phyloP scores from a whole-genome alignment of 2,329 filamentous ascomycete species.

The Plectosphaerella plurivora region DNA sequence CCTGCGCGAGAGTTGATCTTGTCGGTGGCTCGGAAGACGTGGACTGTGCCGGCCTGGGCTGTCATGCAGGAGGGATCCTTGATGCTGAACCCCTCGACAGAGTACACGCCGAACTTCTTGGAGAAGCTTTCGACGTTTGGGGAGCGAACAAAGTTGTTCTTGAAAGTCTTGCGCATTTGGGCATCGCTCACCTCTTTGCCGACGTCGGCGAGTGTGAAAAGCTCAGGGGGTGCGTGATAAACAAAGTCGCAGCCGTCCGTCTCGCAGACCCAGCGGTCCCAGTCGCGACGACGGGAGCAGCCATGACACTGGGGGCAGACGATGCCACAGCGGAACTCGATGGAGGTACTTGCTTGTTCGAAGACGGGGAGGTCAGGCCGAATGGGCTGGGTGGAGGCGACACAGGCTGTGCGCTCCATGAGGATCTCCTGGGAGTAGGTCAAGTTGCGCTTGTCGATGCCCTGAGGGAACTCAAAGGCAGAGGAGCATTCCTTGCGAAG shows the following conservation, averaged over 20 bases:
- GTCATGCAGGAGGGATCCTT: slow-evolving; percentile 22
- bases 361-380: slow-evolving; percentile 32
- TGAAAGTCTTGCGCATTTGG: background rate
- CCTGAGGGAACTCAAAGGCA: slow-evolving; percentile 41
- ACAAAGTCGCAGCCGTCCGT: slow-evolving; percentile 44
- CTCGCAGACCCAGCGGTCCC: slow-evolving; percentile 59
- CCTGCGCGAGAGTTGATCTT: slow-evolving; percentile 41
- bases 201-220: slow-evolving; percentile 15
- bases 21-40: slow-evolving; percentile 53
- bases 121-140: slow-evolving; percentile 12
- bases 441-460: slow-evolving; percentile 23
- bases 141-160: background rate
- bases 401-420: slow-evolving; percentile 42
- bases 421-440: slow-evolving; percentile 56
- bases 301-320: slow-evolving; percentile 61
- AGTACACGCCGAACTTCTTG: slow-evolving; percentile 2
- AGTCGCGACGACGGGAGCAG: slow-evolving; percentile 57
- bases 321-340: slow-evolving; percentile 55
- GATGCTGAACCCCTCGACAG: slow-evolving; percentile 27
- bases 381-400: slow-evolving; percentile 25
- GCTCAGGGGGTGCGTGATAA: slow-evolving; percentile 22
- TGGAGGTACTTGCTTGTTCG: slow-evolving; percentile 38
- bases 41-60: slow-evolving; percentile 41
- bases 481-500: slow-evolving; percentile 32
- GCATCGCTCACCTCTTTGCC: slow-evolving; percentile 5